Base-by-base conservation (phyloP, 2,329 filamentous ascomycete species). In the Tricladium varicosporioides region DNA sequence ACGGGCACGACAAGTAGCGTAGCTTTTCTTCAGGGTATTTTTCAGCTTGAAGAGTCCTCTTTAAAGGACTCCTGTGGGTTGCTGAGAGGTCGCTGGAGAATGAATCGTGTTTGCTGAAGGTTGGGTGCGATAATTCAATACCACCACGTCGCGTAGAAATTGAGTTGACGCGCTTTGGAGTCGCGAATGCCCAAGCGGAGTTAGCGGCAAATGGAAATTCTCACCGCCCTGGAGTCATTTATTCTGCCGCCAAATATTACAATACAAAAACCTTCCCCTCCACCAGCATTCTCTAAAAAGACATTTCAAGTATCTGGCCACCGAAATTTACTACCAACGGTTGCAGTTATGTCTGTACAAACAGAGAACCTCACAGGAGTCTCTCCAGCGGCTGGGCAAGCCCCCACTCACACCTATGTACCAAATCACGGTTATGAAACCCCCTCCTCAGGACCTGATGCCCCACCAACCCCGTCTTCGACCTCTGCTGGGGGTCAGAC, bases 391-490 rank as follows among this genome's bases (percentile, higher is more conserved):
- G 76, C 75, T 63, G 78, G 74, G 14, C 67, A 77, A 46, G 59
- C 67, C 11, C 78, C 78, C 16, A 74, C 75, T 1, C 76, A 80
- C 60, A 76, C 70, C 10, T 80, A 78, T 59, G 65, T 79, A 27
- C 76, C 75, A 49, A 79, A 80, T 54, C 73, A 75, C 55, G 78
- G 78, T 43, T 80, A 80, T 65, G 66, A 73, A 55, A 73, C 72
- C 56, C 62, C 71, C 50, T 70, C 65, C 22, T 62, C 63, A 18
- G 64, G 73, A 46, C 64, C 72, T 49, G 66, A 67, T 62, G 66
- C 67, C 51, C 63, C 67, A 61, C 62, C 68, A 63, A 69, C 71
- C 64, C 61, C 66, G 18, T 56, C 53, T 8, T 40, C 36, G 11
- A 61, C 59, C 46, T 68, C 63, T 33, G 60, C 60, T 19, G 64